Base-by-base conservation (phyloP, 2,329 filamentous ascomycete species). In the Celoporthe dispersa region DNA sequence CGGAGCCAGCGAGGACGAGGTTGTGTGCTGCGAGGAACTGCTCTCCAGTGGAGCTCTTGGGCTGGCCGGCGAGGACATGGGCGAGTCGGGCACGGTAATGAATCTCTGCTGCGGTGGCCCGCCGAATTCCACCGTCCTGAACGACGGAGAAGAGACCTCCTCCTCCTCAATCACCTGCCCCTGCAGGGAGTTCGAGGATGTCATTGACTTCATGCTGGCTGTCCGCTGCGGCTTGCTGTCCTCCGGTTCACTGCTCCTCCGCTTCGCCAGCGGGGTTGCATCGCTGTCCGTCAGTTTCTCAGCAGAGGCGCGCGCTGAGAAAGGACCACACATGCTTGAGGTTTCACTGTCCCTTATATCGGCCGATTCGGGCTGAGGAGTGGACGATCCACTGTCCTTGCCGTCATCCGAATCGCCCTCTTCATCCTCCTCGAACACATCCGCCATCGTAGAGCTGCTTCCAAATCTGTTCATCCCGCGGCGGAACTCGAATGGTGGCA, bases 351-450 rank as follows among this genome's bases (percentile, higher is more conserved):
- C 75, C 68, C 81, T 81, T 7, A 75, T 79, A 6, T 76, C 73
- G 14, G 81, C 80, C 5, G 82, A 80, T 19, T 82, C 80, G 6
- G 75, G 75, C 25, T 77, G 75, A 62, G 76, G 77, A 37, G 76
- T 76, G 35, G 77, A 77, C 37, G 74, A 65, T 3, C 64, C 63
- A 31, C 41, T 60, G 6, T 51, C 60, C 33, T 66, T 81, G 69
- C 74, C 81, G 73, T 81, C 81, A 72, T 83, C 81, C 28, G 84
- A 84, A 16, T 89, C 85, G 2, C 88, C 86, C 75, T 93, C 91
- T 73, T 94, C 92, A 37, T 94, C 92, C 75, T 95, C 93, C 77
- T 96, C 93, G 73, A 95, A 96, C 0, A 96, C 93, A 77, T 95
- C 93, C 0, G 91, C 92, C 92, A 96, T 94, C 0, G 91, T 91